phyloP scores from a whole-genome alignment of 768 basidiomycete genomes.

The Rhodotorula diobovata region DNA sequence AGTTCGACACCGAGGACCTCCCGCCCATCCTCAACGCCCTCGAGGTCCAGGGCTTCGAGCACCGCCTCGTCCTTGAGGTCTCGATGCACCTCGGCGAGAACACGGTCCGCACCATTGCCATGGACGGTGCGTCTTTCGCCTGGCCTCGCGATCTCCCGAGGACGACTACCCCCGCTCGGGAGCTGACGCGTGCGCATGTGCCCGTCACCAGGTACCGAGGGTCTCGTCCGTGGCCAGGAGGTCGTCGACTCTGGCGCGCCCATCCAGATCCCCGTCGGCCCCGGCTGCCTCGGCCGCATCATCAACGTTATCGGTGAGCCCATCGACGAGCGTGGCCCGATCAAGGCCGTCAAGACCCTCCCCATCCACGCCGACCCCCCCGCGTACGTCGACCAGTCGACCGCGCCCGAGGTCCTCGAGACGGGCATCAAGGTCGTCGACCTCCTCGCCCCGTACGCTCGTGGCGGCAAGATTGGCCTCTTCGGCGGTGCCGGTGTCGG shows the following conservation, averaged over 20 bases:
- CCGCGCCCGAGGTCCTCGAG: constrained; percentile 96
- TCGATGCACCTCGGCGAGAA: constrained; percentile 98
- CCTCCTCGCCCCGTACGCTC: constrained; percentile 97
- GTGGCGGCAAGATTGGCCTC: constrained; percentile 99
- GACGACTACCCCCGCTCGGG: not conserved
- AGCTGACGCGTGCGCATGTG: not conserved
- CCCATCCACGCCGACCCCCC: constrained; percentile 98
- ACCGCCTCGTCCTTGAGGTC: constrained; percentile 97
- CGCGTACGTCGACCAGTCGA: constrained; percentile 95
- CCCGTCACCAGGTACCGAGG: constrained; percentile 67
- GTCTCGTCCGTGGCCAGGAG: constrained; percentile 97
- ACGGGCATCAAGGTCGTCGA: constrained; percentile 99
- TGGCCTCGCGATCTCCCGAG: not conserved
- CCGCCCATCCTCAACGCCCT: constrained; percentile 98
- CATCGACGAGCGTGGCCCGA: constrained; percentile 98
- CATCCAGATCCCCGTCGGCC: constrained; percentile 94
- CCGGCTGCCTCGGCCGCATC: constrained; percentile 91
- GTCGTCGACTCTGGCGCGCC: constrained; percentile 95
- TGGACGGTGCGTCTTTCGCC: constrained; percentile 54
- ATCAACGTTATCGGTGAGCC: constrained; percentile 99
- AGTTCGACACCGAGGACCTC: constrained; percentile 89
- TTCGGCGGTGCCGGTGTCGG: constrained; percentile 99
- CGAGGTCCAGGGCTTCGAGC: constrained; percentile 94
- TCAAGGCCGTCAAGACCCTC: constrained; percentile 69
- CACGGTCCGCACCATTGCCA: constrained; percentile 98